phyloP scores from a whole-genome alignment of 306 rosid genomes.

The Sphenostylis stenocarpa region DNA sequence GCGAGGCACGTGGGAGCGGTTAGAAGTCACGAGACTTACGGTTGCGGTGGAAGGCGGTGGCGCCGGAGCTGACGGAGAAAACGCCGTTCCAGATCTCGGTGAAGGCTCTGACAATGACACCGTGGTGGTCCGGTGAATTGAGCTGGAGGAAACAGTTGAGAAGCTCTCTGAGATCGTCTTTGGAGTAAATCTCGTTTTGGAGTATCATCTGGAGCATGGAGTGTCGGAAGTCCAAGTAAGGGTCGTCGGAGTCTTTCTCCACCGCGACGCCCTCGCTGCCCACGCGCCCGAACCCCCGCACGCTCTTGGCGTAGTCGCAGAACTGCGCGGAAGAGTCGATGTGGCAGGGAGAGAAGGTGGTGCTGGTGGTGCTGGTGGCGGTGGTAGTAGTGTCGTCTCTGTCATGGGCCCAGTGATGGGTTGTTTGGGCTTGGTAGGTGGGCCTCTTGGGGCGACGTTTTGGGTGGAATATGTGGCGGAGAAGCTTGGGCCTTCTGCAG shows the following conservation, averaged over 20 bases:
- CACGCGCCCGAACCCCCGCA: conserved; percentile 58
- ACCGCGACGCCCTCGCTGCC: conserved; percentile 87
- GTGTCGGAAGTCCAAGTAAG: conserved; percentile 77
- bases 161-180: conserved; percentile 72
- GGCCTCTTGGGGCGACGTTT: conserved; percentile 49
- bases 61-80: conserved; percentile 47
- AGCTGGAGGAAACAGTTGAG: conserved; percentile 83
- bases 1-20: conserved; percentile 24
- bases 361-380: background rate
- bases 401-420: background rate
- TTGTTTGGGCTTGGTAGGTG: background rate
- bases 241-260: conserved; percentile 92
- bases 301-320: conserved; percentile 20
- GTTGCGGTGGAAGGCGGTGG: conserved; percentile 12
- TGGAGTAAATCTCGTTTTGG: conserved; percentile 86
- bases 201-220: conserved; percentile 95
- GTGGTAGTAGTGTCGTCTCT: conserved; percentile 30
- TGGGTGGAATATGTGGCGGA: conserved; percentile 48
- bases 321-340: conserved; percentile 30
- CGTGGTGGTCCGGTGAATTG: conserved; percentile 74
- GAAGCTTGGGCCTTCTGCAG: conserved; percentile 63
- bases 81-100: conserved; percentile 94
- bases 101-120: conserved; percentile 74
- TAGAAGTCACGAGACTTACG: conserved; percentile 57
- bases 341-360: conserved; percentile 42